These are phyloP conservation scores for Trypanosoma brucei DNA, from an alignment of 208 protist genomes.

Conservation along the genomic window DNA sequence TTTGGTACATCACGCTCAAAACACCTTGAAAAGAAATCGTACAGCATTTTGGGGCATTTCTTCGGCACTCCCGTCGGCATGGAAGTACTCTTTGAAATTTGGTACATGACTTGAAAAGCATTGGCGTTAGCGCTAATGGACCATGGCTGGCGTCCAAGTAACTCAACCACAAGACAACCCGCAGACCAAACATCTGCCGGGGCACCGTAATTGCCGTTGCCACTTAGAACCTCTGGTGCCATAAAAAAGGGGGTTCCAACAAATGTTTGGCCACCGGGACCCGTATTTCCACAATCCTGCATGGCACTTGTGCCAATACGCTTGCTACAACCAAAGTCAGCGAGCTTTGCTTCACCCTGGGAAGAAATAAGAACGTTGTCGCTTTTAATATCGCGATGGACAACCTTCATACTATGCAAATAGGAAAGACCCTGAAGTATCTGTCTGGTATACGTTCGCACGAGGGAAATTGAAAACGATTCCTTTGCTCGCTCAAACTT, in stretches of 20 bases:
- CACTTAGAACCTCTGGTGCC: conserved; percentile 84
- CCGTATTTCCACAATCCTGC: conserved; percentile 11
- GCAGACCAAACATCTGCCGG: conserved; percentile 87
- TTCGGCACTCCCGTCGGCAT: conserved; percentile 77
- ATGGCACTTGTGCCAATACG: conserved; percentile 42
- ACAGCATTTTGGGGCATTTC: conserved; percentile 45
- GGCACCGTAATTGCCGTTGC: conserved; percentile 53
- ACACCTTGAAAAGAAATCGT: conserved; percentile 64
- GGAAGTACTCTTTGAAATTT: conserved; percentile 51
- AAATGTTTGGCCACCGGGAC: conserved; percentile 62
- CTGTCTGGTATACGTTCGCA: conserved; percentile 85
- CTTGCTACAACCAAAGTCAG: conserved; percentile 94
- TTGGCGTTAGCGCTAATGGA: conserved; percentile 37
- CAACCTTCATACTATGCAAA: conserved; percentile 72
- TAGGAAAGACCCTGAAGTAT: conserved; percentile 84
- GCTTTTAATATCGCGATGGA: conserved; percentile 90
- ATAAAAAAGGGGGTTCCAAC: conserved; percentile 86
- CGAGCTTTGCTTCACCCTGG: conserved; percentile 88
- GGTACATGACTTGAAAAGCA: conserved; percentile 80
- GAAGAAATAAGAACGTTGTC: conserved; percentile 90
- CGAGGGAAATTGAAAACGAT: conserved; percentile 62
- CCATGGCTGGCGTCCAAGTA: conserved; percentile 81
- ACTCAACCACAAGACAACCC: conserved; percentile 82
- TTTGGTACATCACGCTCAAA: conserved; percentile 57
- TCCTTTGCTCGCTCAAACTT: conserved; percentile 72